A percentile compares a stretch with the other conserved stretches of the same genome.
Conservation (phyloP, 805 yeast genomes). For the Spathaspora passalidarum region DNA sequence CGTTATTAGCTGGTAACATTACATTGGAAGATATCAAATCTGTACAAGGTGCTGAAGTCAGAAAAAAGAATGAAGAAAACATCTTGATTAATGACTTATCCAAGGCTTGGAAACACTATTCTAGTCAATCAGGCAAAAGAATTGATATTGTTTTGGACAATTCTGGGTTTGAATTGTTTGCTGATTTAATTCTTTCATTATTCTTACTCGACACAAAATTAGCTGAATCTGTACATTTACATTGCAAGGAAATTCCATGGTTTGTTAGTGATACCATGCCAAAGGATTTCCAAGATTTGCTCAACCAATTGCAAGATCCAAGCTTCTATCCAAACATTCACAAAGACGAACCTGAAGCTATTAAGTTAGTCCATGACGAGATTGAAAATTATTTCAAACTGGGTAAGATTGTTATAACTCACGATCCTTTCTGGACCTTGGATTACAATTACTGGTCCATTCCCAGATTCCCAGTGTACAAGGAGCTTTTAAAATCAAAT, state of each 20-base stretch:
- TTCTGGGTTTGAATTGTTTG: slow-evolving; percentile 88
- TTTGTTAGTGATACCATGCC: slow-evolving; percentile 95
- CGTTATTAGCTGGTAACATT: slow-evolving; percentile 83
- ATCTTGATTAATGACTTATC: slow-evolving; percentile 75
- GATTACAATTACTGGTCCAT: slow-evolving; percentile 74
- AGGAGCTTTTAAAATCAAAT: slow-evolving; percentile 59
- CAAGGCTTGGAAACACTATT: slow-evolving; percentile 57
- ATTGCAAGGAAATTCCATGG: slow-evolving; percentile 92
- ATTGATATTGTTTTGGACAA: slow-evolving; percentile 88
- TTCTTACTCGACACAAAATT: slow-evolving; percentile 62
- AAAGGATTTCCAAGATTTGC: slow-evolving; percentile 63
- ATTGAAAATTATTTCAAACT: slow-evolving; percentile 17
- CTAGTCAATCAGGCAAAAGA: slow-evolving; percentile 36
- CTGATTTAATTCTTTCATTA: slow-evolving; percentile 28
- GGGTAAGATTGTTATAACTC: slow-evolving; percentile 26
- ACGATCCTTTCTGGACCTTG: slow-evolving; percentile 85
- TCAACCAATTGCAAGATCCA: slow-evolving; percentile 53
- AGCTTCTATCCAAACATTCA: slow-evolving; percentile 47
- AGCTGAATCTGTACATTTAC: slow-evolving; percentile 64
- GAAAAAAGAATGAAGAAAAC: slow-evolving; percentile 77
- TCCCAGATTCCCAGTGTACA: slow-evolving; percentile 62
- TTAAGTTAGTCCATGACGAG: slow-evolving; percentile 19
- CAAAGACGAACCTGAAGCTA: slow-evolving; percentile 17
- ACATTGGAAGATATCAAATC: slow-evolving; percentile 81
- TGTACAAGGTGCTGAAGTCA: slow-evolving; percentile 84